Percentiles rank a stretch among this genome's conserved stretches.
These are phyloP conservation scores for Neurospora africana DNA, from an alignment of 495 filamentous ascomycete species.

Conservation along the genomic window DNA sequence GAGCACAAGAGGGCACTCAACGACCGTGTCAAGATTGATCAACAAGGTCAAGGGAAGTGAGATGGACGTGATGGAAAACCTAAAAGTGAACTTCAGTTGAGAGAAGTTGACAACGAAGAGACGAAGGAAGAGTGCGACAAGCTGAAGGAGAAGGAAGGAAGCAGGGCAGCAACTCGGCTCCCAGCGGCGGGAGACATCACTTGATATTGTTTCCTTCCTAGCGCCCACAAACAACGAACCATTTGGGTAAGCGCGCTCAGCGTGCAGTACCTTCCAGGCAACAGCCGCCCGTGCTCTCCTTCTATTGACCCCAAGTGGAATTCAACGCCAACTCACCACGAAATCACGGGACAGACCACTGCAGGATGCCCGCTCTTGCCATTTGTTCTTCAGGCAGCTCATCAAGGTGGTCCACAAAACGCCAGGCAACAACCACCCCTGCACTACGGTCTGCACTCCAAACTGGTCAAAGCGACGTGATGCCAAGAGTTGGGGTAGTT, in stretches of 20 bases:
- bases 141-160: background rate
- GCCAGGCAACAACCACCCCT: constrained; percentile 12
- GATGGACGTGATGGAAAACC: background rate
- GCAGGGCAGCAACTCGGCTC: background rate
- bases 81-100: no score
- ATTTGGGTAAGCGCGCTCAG: constrained; percentile 9
- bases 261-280: constrained; percentile 16
- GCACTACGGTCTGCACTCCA: no score
- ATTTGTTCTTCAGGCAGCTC: constrained; percentile 1
- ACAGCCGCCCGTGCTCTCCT: constrained; percentile 5
- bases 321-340: background rate
- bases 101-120: background rate
- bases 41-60: background rate
- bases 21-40: background rate
- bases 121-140: background rate
- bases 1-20: background rate
- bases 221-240: background rate
- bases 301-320: background rate
- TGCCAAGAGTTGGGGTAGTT: background rate
- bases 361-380: background rate
- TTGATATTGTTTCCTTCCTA: background rate
- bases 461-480: background rate
- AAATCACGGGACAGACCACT: constrained; percentile 10
- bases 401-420: constrained; percentile 6
- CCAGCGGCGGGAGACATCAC: background rate